A percentile compares a stretch with the other conserved stretches of the same genome.
These are phyloP conservation scores for Perkinsus chesapeaki DNA, from an alignment of 169 alveolate species.

Conservation along the genomic window DNA sequence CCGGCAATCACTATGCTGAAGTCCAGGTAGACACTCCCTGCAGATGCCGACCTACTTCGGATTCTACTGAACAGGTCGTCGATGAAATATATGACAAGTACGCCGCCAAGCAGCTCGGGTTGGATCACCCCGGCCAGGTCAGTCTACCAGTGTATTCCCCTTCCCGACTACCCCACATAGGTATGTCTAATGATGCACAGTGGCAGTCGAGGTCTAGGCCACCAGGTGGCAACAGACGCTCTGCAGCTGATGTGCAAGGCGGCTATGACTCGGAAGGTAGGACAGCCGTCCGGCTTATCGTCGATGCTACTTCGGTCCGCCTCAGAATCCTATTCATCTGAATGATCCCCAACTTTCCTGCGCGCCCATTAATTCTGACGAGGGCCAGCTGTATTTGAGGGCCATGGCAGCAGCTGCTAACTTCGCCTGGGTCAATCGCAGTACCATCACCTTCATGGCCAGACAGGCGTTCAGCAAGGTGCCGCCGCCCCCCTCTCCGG, in stretches of 20 bases:
- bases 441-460: slow-evolving; percentile 46
- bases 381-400: slow-evolving; percentile 65
- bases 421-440: slow-evolving; percentile 82
- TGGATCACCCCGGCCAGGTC: slow-evolving; percentile 59
- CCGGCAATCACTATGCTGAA: slow-evolving; percentile 81
- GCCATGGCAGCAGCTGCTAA: slow-evolving; percentile 82
- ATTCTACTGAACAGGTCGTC: slow-evolving; percentile 41
- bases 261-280: slow-evolving; percentile 21
- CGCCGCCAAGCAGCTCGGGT: slow-evolving; percentile 75
- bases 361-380: slow-evolving; percentile 54
- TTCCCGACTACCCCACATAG: neutral
- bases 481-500: neutral
- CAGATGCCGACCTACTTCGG: neutral
- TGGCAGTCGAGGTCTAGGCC: slow-evolving; percentile 81
- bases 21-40: slow-evolving; percentile 47
- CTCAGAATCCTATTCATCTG: slow-evolving; percentile 11
- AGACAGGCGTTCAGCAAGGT: slow-evolving; percentile 41
- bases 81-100: slow-evolving; percentile 65
- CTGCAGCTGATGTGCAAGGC: slow-evolving; percentile 68
- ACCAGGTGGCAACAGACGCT: slow-evolving; percentile 76
- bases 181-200: slow-evolving; percentile 71
- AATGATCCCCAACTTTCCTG: slow-evolving; percentile 77
- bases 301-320: neutral
- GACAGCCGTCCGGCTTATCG: neutral
- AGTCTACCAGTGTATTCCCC: neutral